These are phyloP conservation scores for Phytophthora citrophthora DNA, from an alignment of 352 stramenopile genomes.

Conservation along the genomic window DNA sequence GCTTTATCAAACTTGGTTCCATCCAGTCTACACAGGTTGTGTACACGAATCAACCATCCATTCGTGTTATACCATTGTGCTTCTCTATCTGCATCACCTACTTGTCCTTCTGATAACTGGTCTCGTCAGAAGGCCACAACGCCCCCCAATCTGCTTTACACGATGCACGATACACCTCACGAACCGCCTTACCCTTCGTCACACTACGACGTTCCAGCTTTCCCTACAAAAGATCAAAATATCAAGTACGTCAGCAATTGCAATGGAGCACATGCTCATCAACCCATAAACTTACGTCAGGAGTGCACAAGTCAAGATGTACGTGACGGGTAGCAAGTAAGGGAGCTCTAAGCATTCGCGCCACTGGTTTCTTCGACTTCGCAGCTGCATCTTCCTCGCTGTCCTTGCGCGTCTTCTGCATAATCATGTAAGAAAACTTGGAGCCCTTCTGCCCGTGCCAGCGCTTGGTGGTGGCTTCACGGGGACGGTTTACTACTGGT, in stretches of 20 bases:
- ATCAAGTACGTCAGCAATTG: slow-evolving; percentile 7
- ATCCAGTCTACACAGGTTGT: too few species aligned
- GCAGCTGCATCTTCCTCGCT: slow-evolving; percentile 32
- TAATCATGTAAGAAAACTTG: slow-evolving; percentile 88
- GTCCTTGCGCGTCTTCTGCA: slow-evolving; percentile 64
- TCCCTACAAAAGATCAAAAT: slow-evolving; percentile 42
- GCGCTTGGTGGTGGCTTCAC: slow-evolving; percentile 76
- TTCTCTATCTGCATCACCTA: slow-evolving; percentile 27
- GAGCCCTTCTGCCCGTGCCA: slow-evolving; percentile 86
- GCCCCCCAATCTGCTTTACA: slow-evolving; percentile 87
- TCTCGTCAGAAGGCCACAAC: slow-evolving; percentile 71
- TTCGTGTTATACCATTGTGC: background rate
- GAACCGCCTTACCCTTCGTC: slow-evolving; percentile 75
- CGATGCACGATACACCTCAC: slow-evolving; percentile 82
- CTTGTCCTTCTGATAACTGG: slow-evolving; percentile 63
- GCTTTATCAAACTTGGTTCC: too few species aligned
- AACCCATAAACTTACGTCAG: slow-evolving; percentile 43
- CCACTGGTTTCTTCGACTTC: slow-evolving; percentile 41
- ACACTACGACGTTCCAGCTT: slow-evolving; percentile 79
- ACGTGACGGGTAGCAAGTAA: slow-evolving; percentile 82
- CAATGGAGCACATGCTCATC: too few species aligned
- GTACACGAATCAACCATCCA: too few species aligned
- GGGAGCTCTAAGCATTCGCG: slow-evolving; percentile 71
- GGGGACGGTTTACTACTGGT: slow-evolving; percentile 73
- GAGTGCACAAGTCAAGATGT: slow-evolving; percentile 83